Percentiles rank a stretch among this genome's conserved stretches.
These are phyloP conservation scores for Fraxinus greggii DNA, from an alignment of 305 asterid genomes.

Conservation along the genomic window DNA sequence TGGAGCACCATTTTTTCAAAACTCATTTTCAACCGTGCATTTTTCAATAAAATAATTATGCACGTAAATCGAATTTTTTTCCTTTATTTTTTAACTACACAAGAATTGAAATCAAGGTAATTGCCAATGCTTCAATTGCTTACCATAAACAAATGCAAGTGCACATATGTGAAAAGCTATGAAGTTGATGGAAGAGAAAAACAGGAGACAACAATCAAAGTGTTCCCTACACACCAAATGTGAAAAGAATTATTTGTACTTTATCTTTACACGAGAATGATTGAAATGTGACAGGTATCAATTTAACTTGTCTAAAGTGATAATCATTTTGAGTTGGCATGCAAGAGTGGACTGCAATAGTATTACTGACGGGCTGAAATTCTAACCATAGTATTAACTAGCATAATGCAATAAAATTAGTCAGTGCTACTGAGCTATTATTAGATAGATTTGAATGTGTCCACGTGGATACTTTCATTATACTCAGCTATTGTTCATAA, in stretches of 20 bases:
- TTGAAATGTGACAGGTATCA: neutral
- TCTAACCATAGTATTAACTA: neutral
- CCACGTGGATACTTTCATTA: neutral
- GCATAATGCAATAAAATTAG: neutral
- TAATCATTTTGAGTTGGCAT: neutral
- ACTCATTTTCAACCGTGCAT: too few relatives aligned
- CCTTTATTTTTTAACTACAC: too few relatives aligned
- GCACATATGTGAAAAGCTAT: neutral
- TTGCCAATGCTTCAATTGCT: neutral
- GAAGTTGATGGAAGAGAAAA: neutral
- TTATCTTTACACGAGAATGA: neutral
- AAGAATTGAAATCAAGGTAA: neutral
- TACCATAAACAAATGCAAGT: neutral
- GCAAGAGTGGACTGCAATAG: neutral
- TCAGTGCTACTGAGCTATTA: neutral
- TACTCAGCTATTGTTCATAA: neutral
- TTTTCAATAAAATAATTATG: too few relatives aligned
- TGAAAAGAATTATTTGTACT: neutral
- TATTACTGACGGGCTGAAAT: neutral
- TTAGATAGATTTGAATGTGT: neutral
- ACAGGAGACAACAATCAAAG: neutral
- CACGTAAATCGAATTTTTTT: too few relatives aligned
- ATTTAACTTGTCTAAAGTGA: neutral
- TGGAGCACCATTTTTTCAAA: too few relatives aligned
- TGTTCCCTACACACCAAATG: neutral